Base-by-base conservation (phyloP, 768 basidiomycete genomes). In the Boletus patriciae region DNA sequence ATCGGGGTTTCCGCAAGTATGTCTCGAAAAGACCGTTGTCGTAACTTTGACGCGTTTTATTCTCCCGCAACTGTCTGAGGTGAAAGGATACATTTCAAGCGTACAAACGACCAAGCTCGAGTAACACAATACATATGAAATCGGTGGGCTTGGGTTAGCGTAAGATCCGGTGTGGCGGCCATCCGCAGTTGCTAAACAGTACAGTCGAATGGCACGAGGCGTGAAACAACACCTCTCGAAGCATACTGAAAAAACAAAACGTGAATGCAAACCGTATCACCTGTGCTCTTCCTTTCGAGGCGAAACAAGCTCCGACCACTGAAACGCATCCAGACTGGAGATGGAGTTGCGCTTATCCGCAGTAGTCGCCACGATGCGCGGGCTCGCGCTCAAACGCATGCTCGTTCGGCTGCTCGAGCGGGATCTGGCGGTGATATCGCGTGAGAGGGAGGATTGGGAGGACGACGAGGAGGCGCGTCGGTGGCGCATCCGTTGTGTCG, bases 391-490 rank as follows among this genome's bases (percentile, higher is more conserved):
- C 52, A 72, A 49, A 37, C 71, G 71, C 36, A 74, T 54, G 50
- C 76, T 71, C 34, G 76, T 74, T 19, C 76, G 68, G 64, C 78
- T 79, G 66, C 71, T 76, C 12, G 79, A 77, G 25, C 78, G 73
- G 25, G 78, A 79, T 55, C 73, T 68, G 2, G 53, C 68, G 15
- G 65, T 60, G 34, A 74, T 63, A 59, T 78, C 79, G 46, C 58
- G 69, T 10, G 58, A 68, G 67, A 31, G 67, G n/a, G 79, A 78
- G 0, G 80, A 78, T 8, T 80, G 77, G 2, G 86, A 85, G 4
- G 88, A 88, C 4, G 86, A 71, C 0, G 88, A 90, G 0, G 89
- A 90, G 4, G 88, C 86, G 21, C 90, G 83, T 3, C 91, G 85
- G 65, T 89, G 89, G 41, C 88, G 85, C 68, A 87, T 87, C 79